Percentiles rank a stretch among this genome's conserved stretches.
These are phyloP conservation scores for Alternaria sp. DNA, from an alignment of 2,329 filamentous ascomycete species.

Conservation along the genomic window DNA sequence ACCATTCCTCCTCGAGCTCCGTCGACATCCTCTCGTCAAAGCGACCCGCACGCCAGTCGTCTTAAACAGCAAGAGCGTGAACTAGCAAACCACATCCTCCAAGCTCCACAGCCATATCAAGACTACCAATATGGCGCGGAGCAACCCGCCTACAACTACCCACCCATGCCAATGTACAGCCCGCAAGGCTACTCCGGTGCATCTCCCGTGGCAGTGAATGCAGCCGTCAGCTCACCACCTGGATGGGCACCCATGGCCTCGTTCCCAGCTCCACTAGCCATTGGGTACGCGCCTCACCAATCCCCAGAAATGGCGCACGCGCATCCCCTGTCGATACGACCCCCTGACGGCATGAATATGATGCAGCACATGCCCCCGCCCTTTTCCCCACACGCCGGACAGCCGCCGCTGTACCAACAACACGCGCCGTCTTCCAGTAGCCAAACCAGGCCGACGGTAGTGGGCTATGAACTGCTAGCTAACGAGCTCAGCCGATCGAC, in stretches of 20 bases:
- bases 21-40: conserved; percentile 31
- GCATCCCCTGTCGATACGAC: conserved; percentile 34
- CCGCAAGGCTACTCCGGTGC: conserved; percentile 34
- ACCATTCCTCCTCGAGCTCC: conserved; percentile 32
- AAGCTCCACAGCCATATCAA: conserved; percentile 47
- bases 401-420: conserved; percentile 39
- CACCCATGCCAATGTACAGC: conserved; percentile 42
- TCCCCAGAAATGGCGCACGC: conserved; percentile 32
- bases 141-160: conserved; percentile 32
- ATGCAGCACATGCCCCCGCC: conserved; percentile 23
- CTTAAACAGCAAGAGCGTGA: conserved; percentile 44
- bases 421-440: conserved; percentile 35
- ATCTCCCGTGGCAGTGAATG: conserved; percentile 33
- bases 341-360: conserved; percentile 13
- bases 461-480: conserved; percentile 51
- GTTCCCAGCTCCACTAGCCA: conserved; percentile 35
- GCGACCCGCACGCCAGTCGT: conserved; percentile 38
- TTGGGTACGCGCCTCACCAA: conserved; percentile 36
- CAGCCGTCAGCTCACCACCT: conserved; percentile 28
- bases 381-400: conserved; percentile 30
- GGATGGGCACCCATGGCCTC: conserved; percentile 34
- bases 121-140: conserved; percentile 40
- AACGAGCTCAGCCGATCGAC: conserved; percentile 38
- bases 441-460: conserved; percentile 38
- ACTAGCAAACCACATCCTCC: conserved; percentile 45